phyloP scores from a whole-genome alignment of 805 yeast species.

The Ogataea nakhonphanomensis region DNA sequence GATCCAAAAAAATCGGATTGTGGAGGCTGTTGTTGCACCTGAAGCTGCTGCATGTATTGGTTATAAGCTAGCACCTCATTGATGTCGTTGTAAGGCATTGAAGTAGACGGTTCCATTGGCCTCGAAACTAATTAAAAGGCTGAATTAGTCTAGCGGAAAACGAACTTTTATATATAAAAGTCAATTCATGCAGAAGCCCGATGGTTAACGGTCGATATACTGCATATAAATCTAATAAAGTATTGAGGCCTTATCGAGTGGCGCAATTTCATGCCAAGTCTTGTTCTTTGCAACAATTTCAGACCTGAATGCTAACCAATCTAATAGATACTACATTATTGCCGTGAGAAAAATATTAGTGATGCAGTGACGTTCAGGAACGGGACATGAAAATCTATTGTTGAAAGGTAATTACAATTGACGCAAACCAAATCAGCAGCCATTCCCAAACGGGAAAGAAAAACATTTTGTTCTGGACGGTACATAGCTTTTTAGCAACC shows the following conservation, averaged over 20 bases:
- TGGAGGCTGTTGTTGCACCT: slow-evolving; percentile 7
- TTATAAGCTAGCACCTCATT: slow-evolving; percentile 14
- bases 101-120: slow-evolving; percentile 12
- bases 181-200: slow-evolving; percentile 1
- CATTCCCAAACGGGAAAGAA: too few relatives aligned
- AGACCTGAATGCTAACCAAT: slow-evolving; percentile 1
- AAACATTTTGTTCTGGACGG: too few relatives aligned
- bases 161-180: slow-evolving; percentile 1
- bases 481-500: too few relatives aligned
- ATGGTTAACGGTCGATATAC: background rate
- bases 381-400: slow-evolving; percentile 1
- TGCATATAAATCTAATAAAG: slow-evolving; percentile 1
- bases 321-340: slow-evolving; percentile 1
- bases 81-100: slow-evolving; percentile 14
- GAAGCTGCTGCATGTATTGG: slow-evolving; percentile 13
- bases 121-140: background rate
- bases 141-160: background rate
- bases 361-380: slow-evolving; percentile 4
- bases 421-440: background rate
- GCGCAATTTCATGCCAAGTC: slow-evolving; percentile 6
- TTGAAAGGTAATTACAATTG: too few relatives aligned
- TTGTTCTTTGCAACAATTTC: slow-evolving; percentile 1
- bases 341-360: slow-evolving; percentile 5
- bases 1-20: background rate
- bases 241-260: slow-evolving; percentile 2